Base-by-base conservation (phyloP, 805 yeast genomes). In the Ogataea ramenticola region DNA sequence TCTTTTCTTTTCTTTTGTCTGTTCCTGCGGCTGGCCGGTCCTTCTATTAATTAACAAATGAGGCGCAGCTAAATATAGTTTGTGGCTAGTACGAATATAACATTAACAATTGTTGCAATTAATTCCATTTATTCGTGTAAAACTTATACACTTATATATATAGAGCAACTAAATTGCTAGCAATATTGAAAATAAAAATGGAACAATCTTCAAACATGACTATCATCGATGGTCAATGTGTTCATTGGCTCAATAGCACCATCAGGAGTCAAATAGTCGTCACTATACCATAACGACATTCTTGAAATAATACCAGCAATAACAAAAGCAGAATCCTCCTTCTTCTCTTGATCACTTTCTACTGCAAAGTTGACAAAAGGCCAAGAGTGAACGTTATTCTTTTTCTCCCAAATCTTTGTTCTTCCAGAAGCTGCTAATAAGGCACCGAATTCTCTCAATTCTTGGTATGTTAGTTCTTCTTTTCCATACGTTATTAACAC, bases 311-410 rank as follows among this genome's bases (percentile, higher is more conserved):
- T 59, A 6, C 66, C 67, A 3, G 74, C 62, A 34, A 66, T 52
- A 3, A 57, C 45, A 36, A 67, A 66, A 17, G 72, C 54, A 27
- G 74, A 71, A 27, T 60, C 67, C 42, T 68, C 72, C 44, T 74
- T 66, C 42, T 66, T 72, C 24, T 67, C 71, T 37, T 66, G 63
- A 4, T 61, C 55, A 38, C 71, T 64, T 40, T 73, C 79, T 7
- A 72, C 56, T 38, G 60, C 60, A 42, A 67, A 67, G 3, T 60
- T 55, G 5, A 69, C 46, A 26, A 75, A 54, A 9, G 77, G 79
- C 79, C 80, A 75, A 17, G 72, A 64, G 46, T 75, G 80, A 2
- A 69, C 53, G 43, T 62, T 67, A 27, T 62, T 58, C 3, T 51
- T 52, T 35, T 60, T 64, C 17, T 57, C 54, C 46, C 65, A 64